Conservation (phyloP, 306 rosid species). For the Castanopsis chinensis region DNA sequence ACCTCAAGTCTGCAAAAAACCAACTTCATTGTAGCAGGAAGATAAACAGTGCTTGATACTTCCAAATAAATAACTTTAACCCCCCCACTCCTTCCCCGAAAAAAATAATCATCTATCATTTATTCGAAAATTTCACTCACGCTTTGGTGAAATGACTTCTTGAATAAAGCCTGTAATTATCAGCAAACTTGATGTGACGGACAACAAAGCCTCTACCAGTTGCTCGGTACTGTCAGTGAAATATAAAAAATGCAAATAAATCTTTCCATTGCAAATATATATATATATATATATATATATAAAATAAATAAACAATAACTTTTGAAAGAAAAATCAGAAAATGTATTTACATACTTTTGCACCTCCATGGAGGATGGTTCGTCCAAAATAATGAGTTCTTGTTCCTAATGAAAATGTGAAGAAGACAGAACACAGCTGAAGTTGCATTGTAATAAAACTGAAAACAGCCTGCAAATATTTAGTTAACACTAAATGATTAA, state of each 20-base stretch:
- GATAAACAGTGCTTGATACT: background rate
- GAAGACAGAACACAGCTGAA: constrained; percentile 95
- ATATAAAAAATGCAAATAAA: constrained; percentile 13
- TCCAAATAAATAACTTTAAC: background rate
- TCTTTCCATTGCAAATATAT: background rate
- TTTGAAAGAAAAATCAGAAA: background rate
- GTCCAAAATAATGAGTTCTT: constrained; percentile 96
- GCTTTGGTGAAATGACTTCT: constrained; percentile 98
- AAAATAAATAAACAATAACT: background rate
- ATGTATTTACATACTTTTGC: constrained; percentile 63
- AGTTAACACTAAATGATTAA: constrained; percentile 5
- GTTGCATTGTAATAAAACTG: constrained; percentile 96
- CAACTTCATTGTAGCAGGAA: background rate
- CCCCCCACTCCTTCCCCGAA: constrained; percentile 1
- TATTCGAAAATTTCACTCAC: constrained; percentile 50
- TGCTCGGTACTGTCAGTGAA: constrained; percentile 81
- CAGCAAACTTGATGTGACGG: constrained; percentile 94
- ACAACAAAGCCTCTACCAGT: constrained; percentile 99
- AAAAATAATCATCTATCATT: background rate
- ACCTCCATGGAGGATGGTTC: constrained; percentile 96
- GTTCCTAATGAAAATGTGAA: constrained; percentile 97
- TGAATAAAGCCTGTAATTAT: constrained; percentile 88
- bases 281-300: too few species aligned
- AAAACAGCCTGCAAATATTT: constrained; percentile 77
- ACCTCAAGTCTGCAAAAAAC: constrained; percentile 77